Conservation (phyloP, 805 yeast genomes). For the Hanseniaspora occidentalis region DNA sequence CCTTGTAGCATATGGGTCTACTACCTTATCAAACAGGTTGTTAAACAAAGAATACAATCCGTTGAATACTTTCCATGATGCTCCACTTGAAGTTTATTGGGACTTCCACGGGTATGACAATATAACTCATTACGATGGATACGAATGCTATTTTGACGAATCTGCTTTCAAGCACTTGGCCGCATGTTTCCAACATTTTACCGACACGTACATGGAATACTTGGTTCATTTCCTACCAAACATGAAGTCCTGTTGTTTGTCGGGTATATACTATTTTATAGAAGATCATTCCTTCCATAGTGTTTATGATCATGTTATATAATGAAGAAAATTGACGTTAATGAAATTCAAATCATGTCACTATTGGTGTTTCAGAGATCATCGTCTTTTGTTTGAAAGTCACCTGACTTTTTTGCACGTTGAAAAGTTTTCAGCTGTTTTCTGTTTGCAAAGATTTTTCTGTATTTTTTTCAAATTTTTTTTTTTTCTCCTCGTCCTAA, state of each 20-base stretch:
- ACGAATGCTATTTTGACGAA: slow-evolving; percentile 32
- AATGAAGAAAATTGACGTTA: too few species aligned
- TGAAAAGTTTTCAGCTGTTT: too few species aligned
- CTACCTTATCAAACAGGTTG: slow-evolving; percentile 28
- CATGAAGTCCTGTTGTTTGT: slow-evolving; percentile 24
- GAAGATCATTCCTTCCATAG: slow-evolving; percentile 11
- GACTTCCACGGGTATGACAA: slow-evolving; percentile 35
- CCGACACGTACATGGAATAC: slow-evolving; percentile 29
- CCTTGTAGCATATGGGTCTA: slow-evolving; percentile 41
- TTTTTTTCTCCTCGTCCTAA: too few species aligned
- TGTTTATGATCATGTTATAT: slow-evolving; percentile 15
- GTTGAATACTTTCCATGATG: slow-evolving; percentile 19
- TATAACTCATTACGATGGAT: slow-evolving; percentile 28
- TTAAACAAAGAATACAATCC: slow-evolving; percentile 15
- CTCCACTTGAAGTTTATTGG: slow-evolving; percentile 31
- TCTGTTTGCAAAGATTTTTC: too few species aligned
- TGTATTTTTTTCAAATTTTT: slow-evolving; percentile 2
- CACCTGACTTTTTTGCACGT: too few species aligned
- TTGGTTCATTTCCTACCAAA: slow-evolving; percentile 24
- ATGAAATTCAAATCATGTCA: too few species aligned
- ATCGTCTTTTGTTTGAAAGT: neutral
- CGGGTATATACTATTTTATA: slow-evolving; percentile 31
- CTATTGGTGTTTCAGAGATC: neutral
- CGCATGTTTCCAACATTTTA: slow-evolving; percentile 35
- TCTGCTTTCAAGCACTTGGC: slow-evolving; percentile 30